Evolutionary conservation across 2,329 filamentous ascomycete species (phyloP), one percentile per base, ranked within the genome.

Genomic region (Colletotrichum melonis): DNA sequence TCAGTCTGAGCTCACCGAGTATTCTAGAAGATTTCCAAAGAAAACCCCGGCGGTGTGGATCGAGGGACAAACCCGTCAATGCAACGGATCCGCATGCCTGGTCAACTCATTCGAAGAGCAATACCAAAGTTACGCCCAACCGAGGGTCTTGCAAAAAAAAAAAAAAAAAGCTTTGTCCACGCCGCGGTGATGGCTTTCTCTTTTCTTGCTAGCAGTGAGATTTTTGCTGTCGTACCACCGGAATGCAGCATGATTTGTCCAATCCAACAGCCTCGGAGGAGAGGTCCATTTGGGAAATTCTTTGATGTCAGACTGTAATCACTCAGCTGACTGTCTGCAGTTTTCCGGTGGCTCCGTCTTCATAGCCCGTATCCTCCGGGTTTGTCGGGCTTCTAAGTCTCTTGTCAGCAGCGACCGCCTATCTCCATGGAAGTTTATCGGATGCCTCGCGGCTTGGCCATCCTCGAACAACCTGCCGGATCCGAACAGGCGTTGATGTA

Each of bases 11-110:
- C 60, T 63, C 11, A 22, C 28, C 42, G 19, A 49, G 19, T 30
- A 42, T 69, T 69, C 58, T 63, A 69, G 59, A 69, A 73, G 26
- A 54, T 49, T 69, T 69, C 55, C 55, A 60, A 49, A 49, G 42
- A 49, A 49, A 49, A 49, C 26, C 52, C 65, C 42, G 30, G 16
- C 59, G 30, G 59, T 49, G 58, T 54, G 42, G 66, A 56, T 55
- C 24, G 55, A 35, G 38, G 54, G 22, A 59, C 30, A n/a, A 30
- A 54, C 11, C 2, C 26, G 38, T 57, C 52, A 73, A 54, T 64
- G 59, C 60, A 54, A 65, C 60, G 60, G 26, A 35, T 24, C 19
- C 52, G 22, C 11, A 55, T 8, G n/a, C 52, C n/a, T n/a, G 46
- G 12, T 5, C 24, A 22, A 19, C 55, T 35, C 12, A 32, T 46